Evolutionary conservation across 352 stramenopile genomes (phyloP), one percentile per base, ranked within the genome.

Genomic region (Phytophthora sansomeana): DNA sequence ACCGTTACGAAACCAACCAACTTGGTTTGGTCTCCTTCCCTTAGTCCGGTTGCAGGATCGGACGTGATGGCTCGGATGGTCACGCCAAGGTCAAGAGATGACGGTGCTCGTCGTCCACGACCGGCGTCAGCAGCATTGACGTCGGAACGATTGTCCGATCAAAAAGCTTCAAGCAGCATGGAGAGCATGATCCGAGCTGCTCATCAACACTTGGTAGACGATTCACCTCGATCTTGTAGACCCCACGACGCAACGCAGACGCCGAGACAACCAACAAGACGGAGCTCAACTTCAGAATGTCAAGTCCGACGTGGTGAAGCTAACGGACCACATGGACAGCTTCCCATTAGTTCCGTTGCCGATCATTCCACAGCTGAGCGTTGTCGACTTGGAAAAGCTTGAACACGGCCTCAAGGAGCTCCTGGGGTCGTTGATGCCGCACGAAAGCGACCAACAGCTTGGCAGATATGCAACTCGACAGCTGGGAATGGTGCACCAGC

Each of bases 311-410:
- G 8, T 33, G 19, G 24, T 58, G 44, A 77, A 63, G 32, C 55
- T 91, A 5, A 30, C 39, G 1, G 80, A 85, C 16, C 73, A 85
- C 61, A 86, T 85, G 72, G 84, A 90, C 38, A 87, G 78, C 72
- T 92, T 90, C 36, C 81, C 83, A 6, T 67, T 92, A 28, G 72
- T 92, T 21, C 84, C 82, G 28, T 44, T 93, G 19, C 51, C 67
- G 4, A 60, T 90, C 16, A 90, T 93, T 28, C 66, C 82, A 30
- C 73, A 70, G n/a, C 47, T 93, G 7, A 21, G 32, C 1, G 66
- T 81, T 24, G 24, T 26, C 11, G 80, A 89, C 21, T 63, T 93
- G n/a, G 52, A 54, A n/a, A 65, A 74, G 49, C 80, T 85, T 36
- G 68, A 84, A 30, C n/a, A 19, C 1, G 78, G 75, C 0, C 62